Evolutionary conservation across 2,329 filamentous ascomycete genomes (phyloP), one percentile per base, ranked within the genome.

Genomic region (Penicillium italicum): DNA sequence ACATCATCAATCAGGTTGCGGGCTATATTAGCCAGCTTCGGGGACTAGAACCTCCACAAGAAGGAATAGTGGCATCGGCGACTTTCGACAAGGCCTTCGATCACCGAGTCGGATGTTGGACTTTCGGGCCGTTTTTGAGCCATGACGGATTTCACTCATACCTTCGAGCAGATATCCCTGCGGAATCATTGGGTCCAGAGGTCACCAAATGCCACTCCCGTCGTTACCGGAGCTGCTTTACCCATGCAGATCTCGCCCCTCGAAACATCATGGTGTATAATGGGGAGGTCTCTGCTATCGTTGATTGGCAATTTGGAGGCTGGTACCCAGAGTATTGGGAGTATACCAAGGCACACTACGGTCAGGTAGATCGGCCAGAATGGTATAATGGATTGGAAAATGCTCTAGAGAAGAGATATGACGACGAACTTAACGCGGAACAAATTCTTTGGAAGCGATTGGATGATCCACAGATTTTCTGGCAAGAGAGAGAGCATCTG

Each of bases 261-360:
- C 26, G 41, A 12, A 53, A 46, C 26, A 53, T 46, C 14, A 46
- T 46, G 26, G 41, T 53, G 3, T 5, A 40, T 5, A 33, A 53
- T 14, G 50, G 50, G 5, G 38, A 40, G 11, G 41, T 52, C 10
- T 24, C 41, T 40, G 50, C 33, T 1, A 47, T 53, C 2, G 18
- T 46, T 24, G 42, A 53, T 47, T 53, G 50, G 42, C 0, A 47
- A 40, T 53, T 53, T 33, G 26, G 33, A 1, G 26, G 33, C 41
- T 53, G 34, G 50, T 53, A 53, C 24, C 50, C 42, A 3, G 41
- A 53, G 16, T 46, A 53, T 20, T 53, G 50, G 50, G 34, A 53
- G 31, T 53, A 53, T 53, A 46, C 34, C 1, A 31, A 31, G 14
- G 33, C 34, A 38, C n/a, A 52, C 22, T 52, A 38, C 31, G 22